Evolutionary conservation across 495 filamentous ascomycete genomes (phyloP), one percentile per base, ranked within the genome.

Genomic region (Penicillium ucsense): DNA sequence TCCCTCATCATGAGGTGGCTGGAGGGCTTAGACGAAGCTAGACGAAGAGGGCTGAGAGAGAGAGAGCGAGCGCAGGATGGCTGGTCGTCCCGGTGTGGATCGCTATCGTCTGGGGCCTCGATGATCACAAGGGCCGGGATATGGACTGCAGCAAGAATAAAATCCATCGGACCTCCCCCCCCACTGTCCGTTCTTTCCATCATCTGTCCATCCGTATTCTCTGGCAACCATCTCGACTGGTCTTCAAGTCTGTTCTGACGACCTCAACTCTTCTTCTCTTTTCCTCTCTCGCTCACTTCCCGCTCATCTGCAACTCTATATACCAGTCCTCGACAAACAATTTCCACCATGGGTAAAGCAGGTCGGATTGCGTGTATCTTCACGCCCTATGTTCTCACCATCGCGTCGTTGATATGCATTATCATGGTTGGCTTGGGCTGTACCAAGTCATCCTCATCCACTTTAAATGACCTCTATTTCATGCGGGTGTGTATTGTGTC

Each of bases 321-420:
- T 12, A 7, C 47, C 11, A 40, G 5, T 8, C 38, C 31, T 6
- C 5, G 11, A 38, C 28, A 27, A 31, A 41, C 31, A 38, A 48
- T 37, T 20, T 20, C 43, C 65, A 78, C 49, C 50, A 85, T 85
- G 82, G 81, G 80, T 41, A 85, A 82, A 75, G 75, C 75, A 54
- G 88, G 86, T 55, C 79, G 88, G 56, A 77, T 89, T 52, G 69
- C 82, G 54, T 94, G 88, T 68, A 88, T 92, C 71, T 76, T 83
- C 70, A 70, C 83, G 67, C 88, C 89, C 45, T 86, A 89, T 68
- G 71, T 74, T 47, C 73, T 89, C 55, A 90, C 84, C 35, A 66
- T 88, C 59, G 84, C 74, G 47, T 80, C 83, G 31, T 66, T 94
- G 56, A 68, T 89, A 53, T 83, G 81, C 53, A 68, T 90, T 54